These are phyloP conservation scores for Bauhinia variegata DNA, from an alignment of 306 rosid species.

Conservation along the genomic window DNA sequence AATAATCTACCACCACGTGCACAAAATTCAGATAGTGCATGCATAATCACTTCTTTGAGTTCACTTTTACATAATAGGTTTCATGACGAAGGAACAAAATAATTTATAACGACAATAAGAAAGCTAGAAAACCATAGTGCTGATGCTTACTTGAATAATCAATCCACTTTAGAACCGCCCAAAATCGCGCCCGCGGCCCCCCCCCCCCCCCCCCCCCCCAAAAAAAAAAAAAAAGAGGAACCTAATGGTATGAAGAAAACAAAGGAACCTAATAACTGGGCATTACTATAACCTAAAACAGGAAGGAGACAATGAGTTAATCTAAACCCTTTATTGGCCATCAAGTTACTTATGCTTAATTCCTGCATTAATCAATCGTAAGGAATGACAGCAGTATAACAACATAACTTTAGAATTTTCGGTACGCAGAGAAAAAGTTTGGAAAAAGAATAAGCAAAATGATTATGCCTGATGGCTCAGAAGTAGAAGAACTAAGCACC, in stretches of 20 bases:
- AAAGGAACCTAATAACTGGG: background rate
- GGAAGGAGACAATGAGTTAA: background rate
- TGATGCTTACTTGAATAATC: background rate
- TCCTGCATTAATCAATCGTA: slow-evolving; percentile 25
- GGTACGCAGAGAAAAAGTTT: slow-evolving; percentile 68
- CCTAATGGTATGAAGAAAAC: background rate
- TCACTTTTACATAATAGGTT: background rate
- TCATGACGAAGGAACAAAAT: background rate
- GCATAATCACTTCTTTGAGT: slow-evolving; percentile 16
- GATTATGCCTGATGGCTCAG: slow-evolving; percentile 74
- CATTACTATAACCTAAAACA: background rate
- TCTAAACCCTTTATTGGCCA: background rate
- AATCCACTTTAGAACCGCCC: background rate
- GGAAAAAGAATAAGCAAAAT: slow-evolving; percentile 68
- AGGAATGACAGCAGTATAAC: slow-evolving; percentile 7
- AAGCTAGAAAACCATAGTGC: background rate
- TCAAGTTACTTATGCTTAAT: background rate
- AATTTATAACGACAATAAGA: background rate
- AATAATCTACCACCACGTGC: too few relatives aligned
- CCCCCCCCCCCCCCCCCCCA: background rate
- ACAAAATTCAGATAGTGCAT: background rate
- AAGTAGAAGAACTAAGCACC: slow-evolving; percentile 65
- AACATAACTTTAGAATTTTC: slow-evolving; percentile 19
- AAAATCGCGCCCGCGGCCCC: too few relatives aligned
- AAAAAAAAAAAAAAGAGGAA: slow-evolving; percentile 12